Percentiles rank a stretch among this genome's conserved stretches.
Evolutionary conservation across 768 basidiomycete species (phyloP).

Genomic region (Lactarius sanguifluus): DNA sequence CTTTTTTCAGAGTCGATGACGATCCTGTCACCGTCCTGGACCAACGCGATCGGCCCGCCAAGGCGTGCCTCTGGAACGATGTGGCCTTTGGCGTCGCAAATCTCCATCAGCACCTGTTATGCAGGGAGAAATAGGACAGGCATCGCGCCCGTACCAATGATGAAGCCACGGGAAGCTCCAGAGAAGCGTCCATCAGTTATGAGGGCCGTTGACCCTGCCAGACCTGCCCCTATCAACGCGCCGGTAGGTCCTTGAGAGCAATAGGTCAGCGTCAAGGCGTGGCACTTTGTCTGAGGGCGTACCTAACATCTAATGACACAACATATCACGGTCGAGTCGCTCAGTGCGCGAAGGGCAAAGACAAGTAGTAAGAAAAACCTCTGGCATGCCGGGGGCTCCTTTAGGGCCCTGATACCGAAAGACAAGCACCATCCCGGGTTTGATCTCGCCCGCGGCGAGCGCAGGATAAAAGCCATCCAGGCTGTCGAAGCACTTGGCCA

Average conservation of each 20-base stretch:
- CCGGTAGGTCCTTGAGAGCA: slow-evolving; percentile 63
- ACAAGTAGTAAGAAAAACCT: slow-evolving; percentile 41
- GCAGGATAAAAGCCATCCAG: slow-evolving; percentile 71
- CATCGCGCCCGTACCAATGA: slow-evolving; percentile 44
- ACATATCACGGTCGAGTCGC: not conserved
- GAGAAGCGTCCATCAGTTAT: slow-evolving; percentile 91
- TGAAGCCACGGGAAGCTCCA: slow-evolving; percentile 71
- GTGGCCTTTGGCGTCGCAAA: slow-evolving; percentile 46
- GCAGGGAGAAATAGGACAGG: not conserved
- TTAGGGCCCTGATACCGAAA: slow-evolving; percentile 90
- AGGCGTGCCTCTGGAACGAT: slow-evolving; percentile 65
- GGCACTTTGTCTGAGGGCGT: not conserved
- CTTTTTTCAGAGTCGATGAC: slow-evolving; percentile 67
- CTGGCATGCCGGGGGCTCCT: slow-evolving; percentile 92
- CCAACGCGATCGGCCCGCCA: slow-evolving; percentile 86
- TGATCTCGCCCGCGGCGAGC: slow-evolving; percentile 73
- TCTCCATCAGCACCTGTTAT: not conserved
- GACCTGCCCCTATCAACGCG: slow-evolving; percentile 81
- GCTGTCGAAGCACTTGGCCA: slow-evolving; percentile 52
- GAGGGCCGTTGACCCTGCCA: slow-evolving; percentile 73
- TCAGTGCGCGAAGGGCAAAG: slow-evolving; percentile 9
- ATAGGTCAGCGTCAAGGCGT: not conserved
- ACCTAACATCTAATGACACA: slow-evolving; percentile 46
- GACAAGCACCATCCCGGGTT: slow-evolving; percentile 70
- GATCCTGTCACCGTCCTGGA: slow-evolving; percentile 79